phyloP scores from a whole-genome alignment of 768 basidiomycete species.

The Suillus subluteus region DNA sequence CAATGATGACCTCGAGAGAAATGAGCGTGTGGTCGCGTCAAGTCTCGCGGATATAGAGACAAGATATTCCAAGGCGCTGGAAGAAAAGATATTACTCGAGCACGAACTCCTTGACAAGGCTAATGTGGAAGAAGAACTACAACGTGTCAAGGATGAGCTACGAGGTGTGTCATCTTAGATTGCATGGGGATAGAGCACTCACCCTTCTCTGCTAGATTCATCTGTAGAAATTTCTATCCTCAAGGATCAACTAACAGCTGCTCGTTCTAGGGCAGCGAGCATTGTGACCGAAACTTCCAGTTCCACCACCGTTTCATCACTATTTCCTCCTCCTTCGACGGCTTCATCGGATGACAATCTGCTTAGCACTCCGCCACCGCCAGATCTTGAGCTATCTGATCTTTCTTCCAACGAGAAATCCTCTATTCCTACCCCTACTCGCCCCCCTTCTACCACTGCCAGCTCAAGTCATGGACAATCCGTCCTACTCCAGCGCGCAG shows the following conservation, averaged over 20 bases:
- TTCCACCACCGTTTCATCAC: slow-evolving; percentile 35
- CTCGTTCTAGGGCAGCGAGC: slow-evolving; percentile 35
- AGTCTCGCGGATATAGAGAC: slow-evolving; percentile 83
- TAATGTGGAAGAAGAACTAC: slow-evolving; percentile 85
- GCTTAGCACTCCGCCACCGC: slow-evolving; percentile 58
- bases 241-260: slow-evolving; percentile 66
- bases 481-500: slow-evolving; percentile 53
- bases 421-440: slow-evolving; percentile 38
- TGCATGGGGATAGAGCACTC: slow-evolving; percentile 11
- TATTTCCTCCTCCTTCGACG: slow-evolving; percentile 35
- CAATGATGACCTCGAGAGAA: slow-evolving; percentile 95
- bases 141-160: slow-evolving; percentile 90
- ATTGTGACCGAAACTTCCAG: slow-evolving; percentile 31
- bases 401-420: slow-evolving; percentile 50
- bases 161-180: slow-evolving; percentile 59
- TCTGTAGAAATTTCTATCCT: slow-evolving; percentile 84
- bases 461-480: slow-evolving; percentile 45
- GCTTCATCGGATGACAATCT: slow-evolving; percentile 54
- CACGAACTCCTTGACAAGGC: slow-evolving; percentile 94
- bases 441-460: slow-evolving; percentile 34
- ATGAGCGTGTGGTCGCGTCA: slow-evolving; percentile 86
- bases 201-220: slow-evolving; percentile 59
- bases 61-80: slow-evolving; percentile 87
- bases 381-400: slow-evolving; percentile 64
- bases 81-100: slow-evolving; percentile 97